Conservation (phyloP, 352 stramenopile genomes). For the Globisporangium polare region DNA sequence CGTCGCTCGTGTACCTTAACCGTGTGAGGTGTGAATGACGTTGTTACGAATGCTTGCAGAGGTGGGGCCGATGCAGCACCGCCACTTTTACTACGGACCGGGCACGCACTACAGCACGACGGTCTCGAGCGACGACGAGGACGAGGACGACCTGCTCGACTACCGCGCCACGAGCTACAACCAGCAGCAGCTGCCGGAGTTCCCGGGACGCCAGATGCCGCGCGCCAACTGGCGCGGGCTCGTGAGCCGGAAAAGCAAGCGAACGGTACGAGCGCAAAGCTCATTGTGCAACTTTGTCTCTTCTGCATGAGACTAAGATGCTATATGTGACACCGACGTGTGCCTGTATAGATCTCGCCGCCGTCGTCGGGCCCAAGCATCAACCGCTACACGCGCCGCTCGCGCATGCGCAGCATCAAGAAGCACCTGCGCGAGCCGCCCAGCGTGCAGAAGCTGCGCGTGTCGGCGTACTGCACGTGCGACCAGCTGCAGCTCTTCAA, state of each 20-base stretch:
- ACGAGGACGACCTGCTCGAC: conserved; percentile 37
- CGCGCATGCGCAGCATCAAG: conserved; percentile 82
- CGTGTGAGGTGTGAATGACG: neutral
- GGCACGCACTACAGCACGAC: conserved; percentile 51
- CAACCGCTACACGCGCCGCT: conserved; percentile 73
- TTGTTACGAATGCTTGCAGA: neutral
- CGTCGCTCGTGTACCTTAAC: neutral
- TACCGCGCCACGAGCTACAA: conserved; percentile 41
- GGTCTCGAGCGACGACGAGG: conserved; percentile 36
- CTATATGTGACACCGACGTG: neutral
- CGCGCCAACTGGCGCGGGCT: conserved; percentile 58
- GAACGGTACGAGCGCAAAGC: conserved; percentile 17
- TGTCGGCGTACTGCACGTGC: conserved; percentile 84
- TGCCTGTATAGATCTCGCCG: conserved; percentile 18
- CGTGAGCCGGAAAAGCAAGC: conserved; percentile 44
- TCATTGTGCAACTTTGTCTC: neutral
- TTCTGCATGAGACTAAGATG: neutral
- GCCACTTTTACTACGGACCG: conserved; percentile 53
- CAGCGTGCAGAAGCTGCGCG: conserved; percentile 72
- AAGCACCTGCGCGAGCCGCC: conserved; percentile 69
- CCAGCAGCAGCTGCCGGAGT: conserved; percentile 18
- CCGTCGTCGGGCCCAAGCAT: conserved; percentile 38
- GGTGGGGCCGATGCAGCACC: conserved; percentile 26
- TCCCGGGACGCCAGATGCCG: conserved; percentile 27
- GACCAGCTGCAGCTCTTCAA: conserved; percentile 85